These are phyloP conservation scores for Linderina pennispora DNA, from an alignment of 192 early-diverging fungal species.

Conservation along the genomic window DNA sequence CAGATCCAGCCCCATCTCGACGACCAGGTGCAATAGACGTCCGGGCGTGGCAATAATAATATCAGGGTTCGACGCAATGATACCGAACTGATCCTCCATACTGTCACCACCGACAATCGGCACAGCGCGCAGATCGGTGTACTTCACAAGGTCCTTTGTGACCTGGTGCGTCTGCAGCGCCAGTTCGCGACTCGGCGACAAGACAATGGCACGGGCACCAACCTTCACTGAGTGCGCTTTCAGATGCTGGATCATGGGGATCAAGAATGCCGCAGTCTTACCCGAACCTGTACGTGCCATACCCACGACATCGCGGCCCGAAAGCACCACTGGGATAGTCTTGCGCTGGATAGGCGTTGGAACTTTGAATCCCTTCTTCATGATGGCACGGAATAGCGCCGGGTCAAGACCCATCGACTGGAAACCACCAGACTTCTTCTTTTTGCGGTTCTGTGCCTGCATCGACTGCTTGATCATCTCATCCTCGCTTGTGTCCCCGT, in stretches of 20 bases:
- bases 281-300: constrained; percentile 99
- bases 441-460: constrained; percentile 73
- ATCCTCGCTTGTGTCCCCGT: constrained; percentile 19
- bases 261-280: constrained; percentile 93
- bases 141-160: constrained; percentile 84
- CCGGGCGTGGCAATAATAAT: constrained; percentile 83
- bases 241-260: constrained; percentile 85
- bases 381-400: constrained; percentile 76
- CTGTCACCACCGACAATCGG: constrained; percentile 94
- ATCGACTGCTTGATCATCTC: constrained; percentile 35
- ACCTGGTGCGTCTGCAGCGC: constrained; percentile 96
- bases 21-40: constrained; percentile 72
- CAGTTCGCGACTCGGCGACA: constrained; percentile 94
- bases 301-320: constrained; percentile 91
- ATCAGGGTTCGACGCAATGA: constrained; percentile 92
- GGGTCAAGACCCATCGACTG: constrained; percentile 94
- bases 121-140: constrained; percentile 84
- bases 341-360: constrained; percentile 99
- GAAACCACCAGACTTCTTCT: constrained; percentile 96
- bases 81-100: constrained; percentile 94
- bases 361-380: constrained; percentile 92
- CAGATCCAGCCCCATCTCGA: constrained; percentile 86
- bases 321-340: constrained; percentile 85
- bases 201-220: constrained; percentile 70
- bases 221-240: constrained; percentile 87